phyloP scores from a whole-genome alignment of 345 rosid species.

The Rhodamnia argentea region DNA sequence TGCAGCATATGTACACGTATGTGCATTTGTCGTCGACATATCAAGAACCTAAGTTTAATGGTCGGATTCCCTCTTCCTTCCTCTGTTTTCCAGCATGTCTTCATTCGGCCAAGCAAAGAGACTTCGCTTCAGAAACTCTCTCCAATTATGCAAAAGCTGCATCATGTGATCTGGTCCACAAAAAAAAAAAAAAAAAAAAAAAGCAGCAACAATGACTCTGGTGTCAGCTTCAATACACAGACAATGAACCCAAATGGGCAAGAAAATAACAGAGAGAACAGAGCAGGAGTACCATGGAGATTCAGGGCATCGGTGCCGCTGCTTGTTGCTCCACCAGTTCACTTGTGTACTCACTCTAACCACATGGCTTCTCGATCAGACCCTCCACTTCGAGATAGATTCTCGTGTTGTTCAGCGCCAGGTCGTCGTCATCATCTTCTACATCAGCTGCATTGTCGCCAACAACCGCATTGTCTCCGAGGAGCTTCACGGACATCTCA shows the following conservation, averaged over 20 bases:
- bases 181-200: not conserved
- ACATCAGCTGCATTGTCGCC: not conserved
- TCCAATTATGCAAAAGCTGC: not conserved
- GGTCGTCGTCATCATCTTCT: not conserved
- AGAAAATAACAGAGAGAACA: not conserved
- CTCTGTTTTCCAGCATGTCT: not conserved
- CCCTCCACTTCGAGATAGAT: conserved; percentile 29
- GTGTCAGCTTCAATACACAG: not conserved
- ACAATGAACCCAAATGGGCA: not conserved
- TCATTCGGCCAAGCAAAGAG: not conserved
- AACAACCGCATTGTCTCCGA: conserved; percentile 1
- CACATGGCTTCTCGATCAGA: conserved; percentile 19
- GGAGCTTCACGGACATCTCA: conserved; percentile 10
- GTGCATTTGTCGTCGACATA: not conserved
- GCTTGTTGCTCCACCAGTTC: conserved; percentile 19
- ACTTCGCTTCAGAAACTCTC: not conserved
- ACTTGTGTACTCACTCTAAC: conserved; percentile 9
- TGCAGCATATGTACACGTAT: not conserved
- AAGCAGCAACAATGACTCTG: not conserved
- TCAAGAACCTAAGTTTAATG: not conserved
- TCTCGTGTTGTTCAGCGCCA: conserved; percentile 8
- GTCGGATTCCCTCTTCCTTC: not conserved
- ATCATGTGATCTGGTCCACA: not conserved
- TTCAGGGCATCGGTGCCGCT: conserved; percentile 4
- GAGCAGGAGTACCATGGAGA: not conserved